These are phyloP conservation scores for Microcera coccophila DNA, from an alignment of 2,329 filamentous ascomycete genomes.

Conservation along the genomic window DNA sequence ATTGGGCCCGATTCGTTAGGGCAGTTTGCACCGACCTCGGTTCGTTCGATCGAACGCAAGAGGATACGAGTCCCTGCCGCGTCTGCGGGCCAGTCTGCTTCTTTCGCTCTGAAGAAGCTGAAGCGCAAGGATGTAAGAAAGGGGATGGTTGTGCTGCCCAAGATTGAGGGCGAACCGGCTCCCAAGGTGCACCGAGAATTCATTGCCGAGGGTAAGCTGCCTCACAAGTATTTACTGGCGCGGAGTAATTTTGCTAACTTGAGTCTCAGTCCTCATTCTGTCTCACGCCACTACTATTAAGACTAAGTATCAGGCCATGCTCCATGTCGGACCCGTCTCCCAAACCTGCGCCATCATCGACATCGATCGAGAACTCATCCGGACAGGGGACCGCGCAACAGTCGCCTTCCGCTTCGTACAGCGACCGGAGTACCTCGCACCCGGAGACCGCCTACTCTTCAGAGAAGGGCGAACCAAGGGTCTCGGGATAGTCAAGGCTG, in stretches of 20 bases:
- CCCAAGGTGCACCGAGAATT: slow-evolving; percentile 74
- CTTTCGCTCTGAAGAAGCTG: slow-evolving; percentile 83
- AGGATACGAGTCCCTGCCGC: slow-evolving; percentile 83
- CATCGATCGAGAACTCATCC: slow-evolving; percentile 91
- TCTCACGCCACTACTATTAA: slow-evolving; percentile 97
- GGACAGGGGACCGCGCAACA: slow-evolving; percentile 87
- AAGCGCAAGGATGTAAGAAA: slow-evolving; percentile 91
- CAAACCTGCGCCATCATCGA: slow-evolving; percentile 98
- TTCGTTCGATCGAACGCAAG: slow-evolving; percentile 93
- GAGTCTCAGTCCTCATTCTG: slow-evolving; percentile 71
- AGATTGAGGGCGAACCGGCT: slow-evolving; percentile 65
- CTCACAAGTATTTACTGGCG: slow-evolving; percentile 4
- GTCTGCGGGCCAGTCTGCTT: slow-evolving; percentile 86
- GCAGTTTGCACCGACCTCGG: slow-evolving; percentile 79
- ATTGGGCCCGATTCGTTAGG: slow-evolving; percentile 88
- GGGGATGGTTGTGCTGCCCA: slow-evolving; percentile 94
- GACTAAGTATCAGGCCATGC: slow-evolving; percentile 94
- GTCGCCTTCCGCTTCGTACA: slow-evolving; percentile 96
- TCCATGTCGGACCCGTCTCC: slow-evolving; percentile 90
- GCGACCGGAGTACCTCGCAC: slow-evolving; percentile 83
- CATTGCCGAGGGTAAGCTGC: slow-evolving; percentile 66
- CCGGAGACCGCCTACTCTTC: slow-evolving; percentile 87
- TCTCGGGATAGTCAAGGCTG: slow-evolving; percentile 84
- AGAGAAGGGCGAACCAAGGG: slow-evolving; percentile 94
- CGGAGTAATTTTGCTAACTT: neutral